Base-by-base conservation (phyloP, 495 filamentous ascomycete species). In the Talaromyces ruber region DNA sequence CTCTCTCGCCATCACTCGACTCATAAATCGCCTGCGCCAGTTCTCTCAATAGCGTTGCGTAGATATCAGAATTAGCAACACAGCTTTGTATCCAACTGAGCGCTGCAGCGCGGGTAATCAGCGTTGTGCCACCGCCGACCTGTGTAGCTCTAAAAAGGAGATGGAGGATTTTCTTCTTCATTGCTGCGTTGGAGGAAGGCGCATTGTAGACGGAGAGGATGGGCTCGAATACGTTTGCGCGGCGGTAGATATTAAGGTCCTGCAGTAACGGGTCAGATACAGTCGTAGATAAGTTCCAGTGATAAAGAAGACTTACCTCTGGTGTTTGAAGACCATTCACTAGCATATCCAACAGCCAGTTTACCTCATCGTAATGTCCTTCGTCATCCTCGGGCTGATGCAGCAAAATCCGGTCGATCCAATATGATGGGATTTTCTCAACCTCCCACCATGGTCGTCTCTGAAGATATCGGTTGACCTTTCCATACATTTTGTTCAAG, bases 221-320 rank as follows among this genome's bases (percentile, higher is more conserved):
- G 58, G 86, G 83, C 72, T 96, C 92, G 62, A 97, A 88, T 11
- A 95, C 80, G 53, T 87, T 86, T 45, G 88, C 83, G 56, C 85
- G 86, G 59, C 92, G 87, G 73, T 93, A 94, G n/a, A 94, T 79
- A 18, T 88, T 83, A 72, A 97, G 80, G 68, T 98, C 94, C 75
- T 86, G 54, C 18, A 54, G 53, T n/a, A 43, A 4, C n/a, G 18
- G 16, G 39, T 45, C 21, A 45, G 39, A 45, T 1, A 45, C 8
- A 7, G 8, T 45, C n/a, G 5, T 45, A 6, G 16, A 45, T 18
- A 16, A 18, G 21, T 47, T 25, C 34, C 5, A 39, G 32, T 24
- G 28, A 56, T 9, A 45, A 2, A 34, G 26, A 53, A 18, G 32
- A 66, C 73, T 65, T 75, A 85, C 84, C 45, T 74, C 68, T 37